Percentiles rank a stretch among this genome's conserved stretches.
Evolutionary conservation across 2,329 filamentous ascomycete species (phyloP).

Genomic region (Scleromitrula shiraiana): DNA sequence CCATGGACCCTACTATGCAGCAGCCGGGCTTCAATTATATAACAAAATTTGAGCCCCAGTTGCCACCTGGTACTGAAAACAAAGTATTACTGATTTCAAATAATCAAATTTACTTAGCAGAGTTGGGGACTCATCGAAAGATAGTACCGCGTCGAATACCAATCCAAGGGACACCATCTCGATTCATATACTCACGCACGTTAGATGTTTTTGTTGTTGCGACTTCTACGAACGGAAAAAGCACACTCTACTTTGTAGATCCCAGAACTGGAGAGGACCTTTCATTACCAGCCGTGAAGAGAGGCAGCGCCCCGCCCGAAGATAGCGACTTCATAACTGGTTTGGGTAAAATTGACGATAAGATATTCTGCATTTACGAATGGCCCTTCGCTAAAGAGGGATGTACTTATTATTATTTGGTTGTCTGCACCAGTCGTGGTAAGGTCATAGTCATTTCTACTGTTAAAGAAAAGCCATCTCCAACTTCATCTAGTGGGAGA

Average conservation of each 20-base stretch:
- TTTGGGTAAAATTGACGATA: conserved; percentile 49
- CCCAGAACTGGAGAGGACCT: conserved; percentile 45
- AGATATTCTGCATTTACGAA: conserved; percentile 52
- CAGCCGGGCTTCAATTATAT: conserved; percentile 43
- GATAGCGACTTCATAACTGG: conserved; percentile 44
- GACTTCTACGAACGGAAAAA: conserved; percentile 34
- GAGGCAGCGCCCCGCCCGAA: conserved; percentile 33
- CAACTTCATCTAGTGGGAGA: not conserved
- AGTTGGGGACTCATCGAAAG: conserved; percentile 39
- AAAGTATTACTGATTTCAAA: conserved; percentile 43
- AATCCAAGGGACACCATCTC: conserved; percentile 31
- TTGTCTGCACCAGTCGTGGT: conserved; percentile 49
- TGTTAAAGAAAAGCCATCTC: conserved; percentile 13
- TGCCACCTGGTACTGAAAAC: conserved; percentile 13
- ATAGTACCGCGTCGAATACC: conserved; percentile 43
- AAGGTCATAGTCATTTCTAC: conserved; percentile 49
- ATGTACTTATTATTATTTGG: conserved; percentile 54
- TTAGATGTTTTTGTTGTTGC: conserved; percentile 48
- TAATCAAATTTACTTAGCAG: conserved; percentile 43
- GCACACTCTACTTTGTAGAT: conserved; percentile 50
- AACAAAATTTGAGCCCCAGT: conserved; percentile 34
- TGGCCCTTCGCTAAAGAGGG: conserved; percentile 53
- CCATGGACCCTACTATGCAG: conserved; percentile 37
- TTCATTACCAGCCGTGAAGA: conserved; percentile 34
- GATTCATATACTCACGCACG: conserved; percentile 46